These are phyloP conservation scores for Oehlia diaphana DNA, from an alignment of 192 early-diverging fungal species.

Conservation along the genomic window DNA sequence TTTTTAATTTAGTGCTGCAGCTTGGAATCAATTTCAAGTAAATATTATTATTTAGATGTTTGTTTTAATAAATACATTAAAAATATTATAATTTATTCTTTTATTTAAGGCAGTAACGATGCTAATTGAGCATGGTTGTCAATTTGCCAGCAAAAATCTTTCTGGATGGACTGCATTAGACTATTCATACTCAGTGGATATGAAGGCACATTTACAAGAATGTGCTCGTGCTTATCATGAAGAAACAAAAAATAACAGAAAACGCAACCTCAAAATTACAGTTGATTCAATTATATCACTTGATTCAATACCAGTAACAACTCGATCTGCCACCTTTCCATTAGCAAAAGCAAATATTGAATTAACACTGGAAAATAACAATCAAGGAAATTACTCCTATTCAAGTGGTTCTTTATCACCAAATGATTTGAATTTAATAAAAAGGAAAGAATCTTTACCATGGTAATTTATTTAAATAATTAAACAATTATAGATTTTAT, in stretches of 20 bases:
- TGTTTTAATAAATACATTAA: background rate
- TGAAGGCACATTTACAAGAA: conserved; percentile 25
- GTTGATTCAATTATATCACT: conserved; percentile 20
- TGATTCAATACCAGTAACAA: conserved; percentile 12
- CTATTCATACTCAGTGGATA: conserved; percentile 22
- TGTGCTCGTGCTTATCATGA: conserved; percentile 14
- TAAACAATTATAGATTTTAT: background rate
- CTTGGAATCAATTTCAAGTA: conserved; percentile 25
- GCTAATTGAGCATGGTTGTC: conserved; percentile 24
- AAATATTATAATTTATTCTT: background rate
- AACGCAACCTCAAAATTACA: conserved; percentile 24
- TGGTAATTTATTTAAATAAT: background rate
- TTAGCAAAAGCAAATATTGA: background rate
- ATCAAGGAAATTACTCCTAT: background rate
- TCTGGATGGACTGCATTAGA: conserved; percentile 29
- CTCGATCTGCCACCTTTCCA: conserved; percentile 25
- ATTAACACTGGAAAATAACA: background rate
- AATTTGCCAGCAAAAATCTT: conserved; percentile 14
- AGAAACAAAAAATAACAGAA: conserved; percentile 3
- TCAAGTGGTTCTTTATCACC: conserved; percentile 18
- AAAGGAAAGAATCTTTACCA: conserved; percentile 23
- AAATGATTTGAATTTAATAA: background rate
- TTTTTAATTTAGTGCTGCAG: conserved; percentile 18
- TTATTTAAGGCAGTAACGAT: conserved; percentile 11
- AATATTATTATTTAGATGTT: background rate